Conservation (phyloP, 768 basidiomycete genomes). For the Leccinum aurantiacum region DNA sequence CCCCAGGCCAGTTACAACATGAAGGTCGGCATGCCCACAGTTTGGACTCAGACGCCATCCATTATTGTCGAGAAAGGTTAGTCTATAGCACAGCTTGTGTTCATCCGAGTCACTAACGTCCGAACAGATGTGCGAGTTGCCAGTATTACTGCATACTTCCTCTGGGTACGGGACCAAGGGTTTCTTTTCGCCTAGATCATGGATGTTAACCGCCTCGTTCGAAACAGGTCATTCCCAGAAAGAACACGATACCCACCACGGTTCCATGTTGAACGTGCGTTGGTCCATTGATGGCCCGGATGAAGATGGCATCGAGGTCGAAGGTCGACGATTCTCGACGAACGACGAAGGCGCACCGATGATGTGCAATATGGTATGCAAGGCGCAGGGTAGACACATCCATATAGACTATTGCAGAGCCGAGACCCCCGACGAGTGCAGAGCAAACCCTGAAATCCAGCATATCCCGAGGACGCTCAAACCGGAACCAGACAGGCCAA, state of each 20-base stretch:
- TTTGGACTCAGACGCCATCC: slow-evolving; percentile 41
- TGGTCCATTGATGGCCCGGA: slow-evolving; percentile 57
- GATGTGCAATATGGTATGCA: slow-evolving; percentile 58
- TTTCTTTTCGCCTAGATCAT: neutral
- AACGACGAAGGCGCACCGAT: slow-evolving; percentile 59
- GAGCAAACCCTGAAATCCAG: slow-evolving; percentile 40
- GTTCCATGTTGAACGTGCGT: slow-evolving; percentile 55
- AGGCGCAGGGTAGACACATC: slow-evolving; percentile 49
- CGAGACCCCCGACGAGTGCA: slow-evolving; percentile 35
- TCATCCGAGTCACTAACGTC: slow-evolving; percentile 1
- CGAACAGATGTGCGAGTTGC: slow-evolving; percentile 48
- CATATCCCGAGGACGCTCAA: slow-evolving; percentile 42
- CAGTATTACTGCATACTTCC: slow-evolving; percentile 59
- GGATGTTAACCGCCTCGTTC: neutral
- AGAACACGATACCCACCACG: slow-evolving; percentile 61
- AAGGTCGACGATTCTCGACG: slow-evolving; percentile 50
- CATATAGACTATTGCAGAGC: slow-evolving; percentile 58
- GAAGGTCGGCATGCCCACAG: slow-evolving; percentile 51
- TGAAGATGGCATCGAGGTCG: slow-evolving; percentile 47
- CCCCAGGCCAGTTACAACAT: slow-evolving; percentile 41
- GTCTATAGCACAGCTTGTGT: slow-evolving; percentile 4
- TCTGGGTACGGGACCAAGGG: slow-evolving; percentile 36
- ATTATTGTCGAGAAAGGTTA: slow-evolving; percentile 52
- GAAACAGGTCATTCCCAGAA: slow-evolving; percentile 51
- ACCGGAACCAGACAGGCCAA: slow-evolving; percentile 46